Conservation (phyloP, 1,284 basidiomycete species). For the Sporisorium graminicola region DNA sequence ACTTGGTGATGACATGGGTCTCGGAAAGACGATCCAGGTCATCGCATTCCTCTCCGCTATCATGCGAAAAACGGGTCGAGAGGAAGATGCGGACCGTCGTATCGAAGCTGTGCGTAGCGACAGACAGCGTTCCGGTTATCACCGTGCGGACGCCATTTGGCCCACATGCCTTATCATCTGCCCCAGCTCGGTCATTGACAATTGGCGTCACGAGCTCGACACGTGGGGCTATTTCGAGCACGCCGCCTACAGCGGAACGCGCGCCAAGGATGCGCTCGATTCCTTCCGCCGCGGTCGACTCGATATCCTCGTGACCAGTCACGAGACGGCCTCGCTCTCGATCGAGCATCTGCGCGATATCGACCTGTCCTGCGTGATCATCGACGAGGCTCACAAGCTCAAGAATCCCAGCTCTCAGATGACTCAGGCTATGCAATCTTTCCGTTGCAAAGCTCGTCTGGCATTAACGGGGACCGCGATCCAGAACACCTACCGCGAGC, state of each 20-base stretch:
- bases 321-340: constrained; percentile 72
- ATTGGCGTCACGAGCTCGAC: constrained; percentile 84
- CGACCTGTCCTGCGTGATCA: constrained; percentile 71
- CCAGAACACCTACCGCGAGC: constrained; percentile 84
- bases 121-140: constrained; percentile 22
- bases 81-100: constrained; percentile 77
- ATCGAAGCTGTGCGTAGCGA: constrained; percentile 69
- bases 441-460: constrained; percentile 77
- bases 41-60: constrained; percentile 86
- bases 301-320: constrained; percentile 71
- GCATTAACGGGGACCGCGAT: constrained; percentile 85
- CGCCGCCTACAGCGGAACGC: constrained; percentile 32
- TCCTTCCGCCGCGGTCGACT: constrained; percentile 80
- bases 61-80: constrained; percentile 80
- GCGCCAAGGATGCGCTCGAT: constrained; percentile 31
- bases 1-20: constrained; percentile 89
- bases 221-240: constrained; percentile 73
- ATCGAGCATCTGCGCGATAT: constrained; percentile 80
- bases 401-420: constrained; percentile 79
- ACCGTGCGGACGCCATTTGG: constrained; percentile 66
- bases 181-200: constrained; percentile 80
- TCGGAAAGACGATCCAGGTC: constrained; percentile 82
- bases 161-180: constrained; percentile 84
- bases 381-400: constrained; percentile 85
- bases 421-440: constrained; percentile 77